Evolutionary conservation across 768 basidiomycete genomes (phyloP), one percentile per base, ranked within the genome.

Genomic region (Suillus bovinus): DNA sequence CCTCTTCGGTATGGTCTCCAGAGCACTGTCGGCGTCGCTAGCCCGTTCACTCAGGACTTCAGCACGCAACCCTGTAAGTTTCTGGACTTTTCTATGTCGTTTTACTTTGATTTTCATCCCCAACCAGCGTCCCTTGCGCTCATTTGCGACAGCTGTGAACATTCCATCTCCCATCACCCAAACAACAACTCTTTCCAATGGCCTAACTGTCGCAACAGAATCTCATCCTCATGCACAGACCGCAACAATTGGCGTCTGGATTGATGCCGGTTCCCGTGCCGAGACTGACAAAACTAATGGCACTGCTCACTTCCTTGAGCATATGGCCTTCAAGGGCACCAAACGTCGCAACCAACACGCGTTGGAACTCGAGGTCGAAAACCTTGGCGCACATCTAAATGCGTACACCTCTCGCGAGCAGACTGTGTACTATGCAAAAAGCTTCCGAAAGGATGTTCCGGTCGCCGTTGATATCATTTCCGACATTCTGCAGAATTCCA

Each of bases 371-470:
- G 95, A 98, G 77, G 96, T 99, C 27, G 97, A 99, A 81, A 96
- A 97, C 79, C 83, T 99, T 61, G 97, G 97, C 67, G 94, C 96
- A 20, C 95, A 98, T 75, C 80, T 99, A 61, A 99, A 99, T 74
- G 96, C 97, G 55, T 99, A 98, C 80, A 99, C 97, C 10, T 97
- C 96, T 29, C 86, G 97, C 64, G 97, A 99, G 80, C 96, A 99
- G 79, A 99, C 97, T 24, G 96, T 98, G 61, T 99, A 98, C 82
- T 98, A 98, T 73, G 96, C 96, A 71, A 98, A 99, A 84, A 90
- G 91, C 74, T 99, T 99, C 87, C 86, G 90, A 75, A 91, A 95
- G 82, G 97, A 99, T 74, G 93, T 99, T 13, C 84, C 88, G 14
- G 82, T 83, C 55, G 87, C 94, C 38, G 94, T 99, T 61, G 95